Base-by-base conservation (phyloP, 2,329 filamentous ascomycete genomes). In the Penicillium sp. region DNA sequence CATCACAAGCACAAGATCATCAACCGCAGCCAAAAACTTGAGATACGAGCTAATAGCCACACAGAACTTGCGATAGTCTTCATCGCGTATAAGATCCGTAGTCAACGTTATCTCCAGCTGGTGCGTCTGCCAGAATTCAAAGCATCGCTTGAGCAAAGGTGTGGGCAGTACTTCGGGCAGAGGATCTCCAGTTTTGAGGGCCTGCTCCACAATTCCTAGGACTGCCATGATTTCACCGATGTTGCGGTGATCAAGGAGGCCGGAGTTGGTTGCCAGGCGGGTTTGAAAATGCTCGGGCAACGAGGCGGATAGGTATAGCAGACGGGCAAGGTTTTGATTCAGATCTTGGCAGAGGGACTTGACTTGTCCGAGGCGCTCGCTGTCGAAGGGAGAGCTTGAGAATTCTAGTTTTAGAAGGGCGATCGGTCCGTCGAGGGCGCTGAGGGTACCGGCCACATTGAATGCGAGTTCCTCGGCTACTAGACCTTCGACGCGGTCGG, bases 151-250 rank as follows among this genome's bases (percentile, higher is more conserved):
- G 1, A 80, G 61, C 22, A 82, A 59, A 2, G 80, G 81, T 1
- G 77, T 75, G 0, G 80, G 80, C 0, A 82, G 59, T 2, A 79
- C 68, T 49, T 79, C 77, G 0, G 80, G 80, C 0, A 81, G 60
- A 0, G 81, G 72, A n/a, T 75, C 73, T 0, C 78, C 80, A 0
- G 78, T 81, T 20, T 76, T 73, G 14, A 83, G 62, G 2, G 78
- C 68, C 48, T 81, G 78, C 47, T 81, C 78, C 6, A 80, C 63
- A 3, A 82, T 73, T 1, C 68, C 69, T 1, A 82, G 61, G 2
- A 82, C 78, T 1, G 78, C 77, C 80, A 82, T 83, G 49, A 80
- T 59, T 26, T 81, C 79, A 3, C 76, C 79, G 9, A 82, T 76
- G n/a, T 69, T 69, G 1, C 69, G 66, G 15, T 80, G 74, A 27